These are phyloP conservation scores for Golubevia sp. DNA, from an alignment of 1,284 basidiomycete genomes.

Conservation along the genomic window DNA sequence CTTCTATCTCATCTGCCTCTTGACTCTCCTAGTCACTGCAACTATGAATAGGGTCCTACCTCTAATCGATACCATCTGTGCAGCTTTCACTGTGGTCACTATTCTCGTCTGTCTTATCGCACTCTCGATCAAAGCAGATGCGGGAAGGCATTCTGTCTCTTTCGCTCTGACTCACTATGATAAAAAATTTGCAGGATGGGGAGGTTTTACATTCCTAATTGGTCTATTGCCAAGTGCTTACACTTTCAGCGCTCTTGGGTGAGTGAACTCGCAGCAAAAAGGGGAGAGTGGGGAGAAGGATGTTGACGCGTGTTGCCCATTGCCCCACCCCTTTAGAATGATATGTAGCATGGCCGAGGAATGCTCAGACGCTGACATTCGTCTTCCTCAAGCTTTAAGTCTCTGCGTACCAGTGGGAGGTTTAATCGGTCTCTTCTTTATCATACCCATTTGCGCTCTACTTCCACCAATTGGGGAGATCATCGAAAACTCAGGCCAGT, in stretches of 20 bases:
- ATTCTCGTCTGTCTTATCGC: constrained; percentile 11
- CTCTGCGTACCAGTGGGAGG: constrained; percentile 9
- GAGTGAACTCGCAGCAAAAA: not conserved
- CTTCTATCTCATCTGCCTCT: constrained; percentile 10
- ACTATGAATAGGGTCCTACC: constrained; percentile 11
- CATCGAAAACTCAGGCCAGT: constrained; percentile 4
- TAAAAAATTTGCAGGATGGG: constrained; percentile 8
- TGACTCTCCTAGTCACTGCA: constrained; percentile 3
- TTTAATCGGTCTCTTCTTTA: constrained; percentile 14
- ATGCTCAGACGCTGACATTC: constrained; percentile 4
- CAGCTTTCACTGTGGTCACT: constrained; percentile 8
- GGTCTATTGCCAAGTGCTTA: constrained; percentile 3
- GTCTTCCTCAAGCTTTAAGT: constrained; percentile 6
- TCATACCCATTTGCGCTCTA: constrained; percentile 11
- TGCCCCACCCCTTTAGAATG: constrained; percentile 5
- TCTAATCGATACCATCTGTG: constrained; percentile 9
- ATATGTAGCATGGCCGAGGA: constrained; percentile 15
- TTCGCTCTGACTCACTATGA: constrained; percentile 11
- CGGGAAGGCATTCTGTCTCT: constrained; percentile 6
- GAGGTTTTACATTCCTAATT: constrained; percentile 10
- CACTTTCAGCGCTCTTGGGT: constrained; percentile 3
- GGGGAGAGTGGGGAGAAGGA: no score
- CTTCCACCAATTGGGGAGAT: constrained; percentile 11
- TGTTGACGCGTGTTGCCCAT: no score
- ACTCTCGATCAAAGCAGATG: constrained; percentile 9